phyloP scores from a whole-genome alignment of 306 rosid species.

The Pterocarpus santalinus region DNA sequence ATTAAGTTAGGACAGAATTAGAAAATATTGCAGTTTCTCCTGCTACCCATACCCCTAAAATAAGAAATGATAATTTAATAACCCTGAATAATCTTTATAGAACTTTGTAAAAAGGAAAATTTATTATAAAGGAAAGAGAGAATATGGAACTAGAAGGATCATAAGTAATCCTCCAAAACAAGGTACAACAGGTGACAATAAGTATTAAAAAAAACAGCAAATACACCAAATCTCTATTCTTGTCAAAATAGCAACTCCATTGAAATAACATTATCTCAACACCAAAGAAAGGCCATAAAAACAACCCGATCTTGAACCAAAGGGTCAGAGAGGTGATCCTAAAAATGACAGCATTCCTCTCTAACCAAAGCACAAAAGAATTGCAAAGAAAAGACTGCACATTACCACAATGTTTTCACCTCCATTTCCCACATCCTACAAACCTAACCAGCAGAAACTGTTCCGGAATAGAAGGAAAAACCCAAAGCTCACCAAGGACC shows the following conservation, averaged over 20 bases:
- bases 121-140: neutral
- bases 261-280: constrained; percentile 30
- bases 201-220: neutral
- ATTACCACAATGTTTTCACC: constrained; percentile 1
- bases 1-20: neutral
- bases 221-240: neutral
- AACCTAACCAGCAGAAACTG: constrained; percentile 1
- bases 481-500: neutral
- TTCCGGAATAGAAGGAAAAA: neutral
- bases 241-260: constrained; percentile 6
- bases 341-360: neutral
- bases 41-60: constrained; percentile 11
- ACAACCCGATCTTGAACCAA: neutral
- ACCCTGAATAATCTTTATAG: neutral
- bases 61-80: neutral
- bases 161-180: constrained; percentile 19
- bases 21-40: constrained; percentile 22
- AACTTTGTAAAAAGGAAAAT: neutral
- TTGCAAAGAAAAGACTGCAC: neutral
- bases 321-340: neutral
- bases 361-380: neutral
- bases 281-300: neutral
- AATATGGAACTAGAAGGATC: neutral
- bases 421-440: neutral
- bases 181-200: neutral